Evolutionary conservation across 805 yeast genomes (phyloP).

Genomic region (Candida chilensis): DNA sequence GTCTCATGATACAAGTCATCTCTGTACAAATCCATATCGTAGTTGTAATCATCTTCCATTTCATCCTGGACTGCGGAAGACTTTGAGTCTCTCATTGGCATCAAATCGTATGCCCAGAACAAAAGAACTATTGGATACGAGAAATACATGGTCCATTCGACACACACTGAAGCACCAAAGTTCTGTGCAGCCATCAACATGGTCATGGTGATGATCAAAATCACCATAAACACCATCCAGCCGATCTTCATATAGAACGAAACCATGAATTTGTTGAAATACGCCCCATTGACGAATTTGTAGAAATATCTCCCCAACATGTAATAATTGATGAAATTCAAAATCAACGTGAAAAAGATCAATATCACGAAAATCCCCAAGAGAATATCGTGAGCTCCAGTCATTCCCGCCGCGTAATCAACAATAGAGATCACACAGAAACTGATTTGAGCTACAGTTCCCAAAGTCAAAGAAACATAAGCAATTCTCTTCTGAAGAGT

Average conservation of each 20-base stretch:
- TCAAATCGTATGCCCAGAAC: conserved; percentile 17
- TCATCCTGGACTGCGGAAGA: too few relatives aligned
- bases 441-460: conserved; percentile 13
- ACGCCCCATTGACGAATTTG: conserved; percentile 17
- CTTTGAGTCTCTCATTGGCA: conserved; percentile 19
- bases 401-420: conserved; percentile 9
- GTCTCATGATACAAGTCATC: too few relatives aligned
- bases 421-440: conserved; percentile 10
- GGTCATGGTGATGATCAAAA: conserved; percentile 11
- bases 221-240: conserved; percentile 13
- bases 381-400: conserved; percentile 4
- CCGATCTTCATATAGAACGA: conserved; percentile 13
- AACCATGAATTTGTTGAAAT: conserved; percentile 17
- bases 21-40: too few relatives aligned
- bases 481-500: conserved; percentile 13
- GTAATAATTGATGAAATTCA: conserved; percentile 16
- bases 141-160: conserved; percentile 18
- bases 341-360: conserved; percentile 13
- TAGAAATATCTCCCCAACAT: conserved; percentile 18
- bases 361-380: conserved; percentile 15
- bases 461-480: conserved; percentile 11
- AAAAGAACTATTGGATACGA: conserved; percentile 16
- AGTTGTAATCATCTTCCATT: too few relatives aligned
- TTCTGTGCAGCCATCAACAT: conserved; percentile 11
- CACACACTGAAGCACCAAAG: conserved; percentile 8